Evolutionary conservation across 345 rosid species (phyloP).

Genomic region (Salix koriyanagi): DNA sequence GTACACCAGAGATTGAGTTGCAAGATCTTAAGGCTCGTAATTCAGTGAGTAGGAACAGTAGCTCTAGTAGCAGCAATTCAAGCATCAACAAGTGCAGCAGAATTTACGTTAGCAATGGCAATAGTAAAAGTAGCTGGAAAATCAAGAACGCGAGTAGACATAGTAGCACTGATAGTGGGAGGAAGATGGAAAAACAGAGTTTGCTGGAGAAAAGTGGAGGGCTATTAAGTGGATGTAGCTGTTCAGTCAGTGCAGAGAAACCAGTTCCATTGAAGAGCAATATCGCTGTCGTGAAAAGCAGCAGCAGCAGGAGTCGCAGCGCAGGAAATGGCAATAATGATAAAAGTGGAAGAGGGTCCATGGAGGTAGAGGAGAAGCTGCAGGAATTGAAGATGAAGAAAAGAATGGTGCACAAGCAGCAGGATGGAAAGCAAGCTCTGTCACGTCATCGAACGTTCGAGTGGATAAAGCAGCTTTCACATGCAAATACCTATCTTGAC

Average conservation of each 20-base stretch:
- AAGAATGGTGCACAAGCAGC: conserved; percentile 36
- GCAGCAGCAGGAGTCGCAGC: not conserved
- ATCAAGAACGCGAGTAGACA: not conserved
- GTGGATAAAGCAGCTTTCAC: conserved; percentile 81
- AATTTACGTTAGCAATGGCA: conserved; percentile 36
- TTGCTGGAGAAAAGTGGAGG: conserved; percentile 29
- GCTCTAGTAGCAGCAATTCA: conserved; percentile 45
- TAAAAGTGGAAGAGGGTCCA: conserved; percentile 1
- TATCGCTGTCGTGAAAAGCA: conserved; percentile 13
- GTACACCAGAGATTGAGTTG: conserved; percentile 71
- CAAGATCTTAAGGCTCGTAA: conserved; percentile 43
- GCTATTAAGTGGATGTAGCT: conserved; percentile 24
- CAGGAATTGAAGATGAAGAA: conserved; percentile 31
- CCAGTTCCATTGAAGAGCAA: conserved; percentile 33
- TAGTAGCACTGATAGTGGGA: not conserved
- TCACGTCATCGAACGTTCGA: conserved; percentile 77
- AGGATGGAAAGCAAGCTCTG: conserved; percentile 47
- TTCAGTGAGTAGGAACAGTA: conserved; percentile 24
- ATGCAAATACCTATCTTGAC: conserved; percentile 41
- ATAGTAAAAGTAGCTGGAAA: conserved; percentile 18
- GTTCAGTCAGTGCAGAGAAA: conserved; percentile 55
- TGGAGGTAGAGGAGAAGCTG: conserved; percentile 23
- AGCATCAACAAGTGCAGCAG: not conserved
- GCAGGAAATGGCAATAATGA: not conserved
- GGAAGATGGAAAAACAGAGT: conserved; percentile 11